A percentile compares a stretch with the other conserved stretches of the same genome.
phyloP scores from a whole-genome alignment of 768 basidiomycete genomes.

The Saitozyma podzolica region DNA sequence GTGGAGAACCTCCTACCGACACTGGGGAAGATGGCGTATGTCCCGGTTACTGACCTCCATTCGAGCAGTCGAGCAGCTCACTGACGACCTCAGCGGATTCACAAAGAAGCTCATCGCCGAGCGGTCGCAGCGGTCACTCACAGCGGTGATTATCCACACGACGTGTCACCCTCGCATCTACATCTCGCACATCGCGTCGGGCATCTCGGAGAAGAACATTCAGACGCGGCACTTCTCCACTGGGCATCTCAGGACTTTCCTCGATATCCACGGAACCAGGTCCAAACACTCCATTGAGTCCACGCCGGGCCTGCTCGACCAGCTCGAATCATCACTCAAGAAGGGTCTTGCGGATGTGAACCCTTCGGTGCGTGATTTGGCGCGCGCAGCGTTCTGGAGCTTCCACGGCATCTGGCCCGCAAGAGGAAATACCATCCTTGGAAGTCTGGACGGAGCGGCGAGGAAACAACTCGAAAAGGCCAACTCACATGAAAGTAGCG shows the following conservation, averaged over 20 bases:
- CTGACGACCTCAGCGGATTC: constrained; percentile 56
- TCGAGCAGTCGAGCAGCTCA: neutral
- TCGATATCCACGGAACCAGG: constrained; percentile 70
- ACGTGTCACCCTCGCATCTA: constrained; percentile 70
- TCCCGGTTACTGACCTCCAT: neutral
- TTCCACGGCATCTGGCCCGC: constrained; percentile 76
- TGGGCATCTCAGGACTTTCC: constrained; percentile 70
- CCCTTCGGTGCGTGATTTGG: constrained; percentile 71
- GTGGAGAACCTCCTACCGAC: constrained; percentile 74
- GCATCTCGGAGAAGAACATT: constrained; percentile 75
- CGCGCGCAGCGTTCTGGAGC: constrained; percentile 74
- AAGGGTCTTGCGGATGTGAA: constrained; percentile 76
- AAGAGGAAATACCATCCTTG: constrained; percentile 64
- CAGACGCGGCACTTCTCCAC: constrained; percentile 69
- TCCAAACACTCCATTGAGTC: constrained; percentile 67
- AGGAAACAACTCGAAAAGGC: constrained; percentile 83
- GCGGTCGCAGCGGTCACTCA: constrained; percentile 73
- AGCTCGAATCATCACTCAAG: constrained; percentile 71
- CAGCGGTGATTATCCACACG: constrained; percentile 67
- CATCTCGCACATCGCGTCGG: constrained; percentile 67
- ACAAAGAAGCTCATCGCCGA: constrained; percentile 91
- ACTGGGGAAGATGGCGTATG: constrained; percentile 72
- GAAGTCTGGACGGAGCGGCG: constrained; percentile 65
- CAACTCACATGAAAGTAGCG: constrained; percentile 60
- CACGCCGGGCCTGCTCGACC: constrained; percentile 63